phyloP scores from a whole-genome alignment of 148 eudicot species.

The Euryodendron excelsum region DNA sequence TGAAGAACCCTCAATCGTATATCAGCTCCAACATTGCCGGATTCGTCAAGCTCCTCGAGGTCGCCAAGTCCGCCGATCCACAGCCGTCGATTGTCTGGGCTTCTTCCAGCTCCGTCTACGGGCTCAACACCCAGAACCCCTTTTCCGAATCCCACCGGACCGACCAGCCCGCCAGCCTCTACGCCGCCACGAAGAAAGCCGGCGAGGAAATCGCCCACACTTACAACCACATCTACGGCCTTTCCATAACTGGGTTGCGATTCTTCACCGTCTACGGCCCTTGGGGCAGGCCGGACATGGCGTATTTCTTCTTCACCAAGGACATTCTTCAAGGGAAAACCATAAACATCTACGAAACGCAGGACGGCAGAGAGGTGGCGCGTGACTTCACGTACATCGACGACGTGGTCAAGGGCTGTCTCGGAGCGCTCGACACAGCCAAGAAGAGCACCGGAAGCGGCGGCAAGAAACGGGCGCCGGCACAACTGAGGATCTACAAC shows the following conservation, averaged over 20 bases:
- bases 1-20: slow-evolving; percentile 89
- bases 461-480: slow-evolving; percentile 74
- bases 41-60: slow-evolving; percentile 66
- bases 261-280: slow-evolving; percentile 96
- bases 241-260: slow-evolving; percentile 76
- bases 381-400: slow-evolving; percentile 96
- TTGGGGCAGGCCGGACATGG: slow-evolving; percentile 98
- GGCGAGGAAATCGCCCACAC: slow-evolving; percentile 96
- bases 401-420: slow-evolving; percentile 78
- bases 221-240: slow-evolving; percentile 86
- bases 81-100: slow-evolving; percentile 98
- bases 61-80: slow-evolving; percentile 65
- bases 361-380: slow-evolving; percentile 69
- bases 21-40: slow-evolving; percentile 80
- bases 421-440: slow-evolving; percentile 90
- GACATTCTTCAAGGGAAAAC: slow-evolving; percentile 77
- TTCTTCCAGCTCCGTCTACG: slow-evolving; percentile 85
- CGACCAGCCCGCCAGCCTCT: slow-evolving; percentile 83
- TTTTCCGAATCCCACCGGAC: slow-evolving; percentile 78
- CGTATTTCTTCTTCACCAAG: slow-evolving; percentile 90
- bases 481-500: slow-evolving; percentile 82
- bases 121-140: slow-evolving; percentile 70
- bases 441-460: slow-evolving; percentile 96
- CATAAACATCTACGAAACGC: slow-evolving; percentile 63
- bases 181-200: slow-evolving; percentile 94